Conservation (phyloP, 495 filamentous ascomycete genomes). For the Neurospora sp. region DNA sequence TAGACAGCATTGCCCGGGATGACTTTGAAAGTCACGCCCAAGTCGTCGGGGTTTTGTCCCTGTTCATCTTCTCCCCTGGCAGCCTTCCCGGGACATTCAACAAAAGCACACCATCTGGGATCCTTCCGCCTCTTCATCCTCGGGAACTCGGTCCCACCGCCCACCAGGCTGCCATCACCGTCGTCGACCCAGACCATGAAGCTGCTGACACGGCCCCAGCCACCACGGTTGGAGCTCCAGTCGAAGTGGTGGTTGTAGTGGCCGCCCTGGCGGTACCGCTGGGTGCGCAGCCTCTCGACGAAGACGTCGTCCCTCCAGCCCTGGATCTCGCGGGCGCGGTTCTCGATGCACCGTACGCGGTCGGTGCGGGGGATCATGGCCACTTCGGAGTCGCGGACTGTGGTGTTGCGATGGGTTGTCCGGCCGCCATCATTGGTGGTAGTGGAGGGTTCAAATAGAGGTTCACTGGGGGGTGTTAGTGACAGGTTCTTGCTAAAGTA, state of each 20-base stretch:
- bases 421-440: slow-evolving; percentile 31
- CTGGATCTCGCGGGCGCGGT: slow-evolving; percentile 30
- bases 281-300: slow-evolving; percentile 34
- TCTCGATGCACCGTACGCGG: slow-evolving; percentile 34
- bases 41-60: neutral
- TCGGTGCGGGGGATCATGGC: slow-evolving; percentile 34
- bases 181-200: slow-evolving; percentile 37
- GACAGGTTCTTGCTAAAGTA: neutral
- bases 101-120: slow-evolving; percentile 32
- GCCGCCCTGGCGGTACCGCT: slow-evolving; percentile 30
- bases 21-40: slow-evolving; percentile 31
- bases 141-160: slow-evolving; percentile 39
- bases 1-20: slow-evolving; percentile 38
- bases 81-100: slow-evolving; percentile 23
- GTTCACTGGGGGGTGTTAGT: slow-evolving; percentile 17
- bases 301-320: slow-evolving; percentile 37
- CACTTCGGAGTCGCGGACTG: slow-evolving; percentile 37
- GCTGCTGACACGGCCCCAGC: slow-evolving; percentile 39
- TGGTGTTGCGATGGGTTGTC: slow-evolving; percentile 19
- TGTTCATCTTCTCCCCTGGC: slow-evolving; percentile 1
- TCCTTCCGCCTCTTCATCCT: slow-evolving; percentile 18
- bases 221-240: slow-evolving; percentile 29
- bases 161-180: slow-evolving; percentile 19
- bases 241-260: slow-evolving; percentile 39
- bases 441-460: slow-evolving; percentile 33